Percentiles rank a stretch among this genome's conserved stretches.
phyloP scores from a whole-genome alignment of 2,329 filamentous ascomycete species.

The Penicillium nordicum region DNA sequence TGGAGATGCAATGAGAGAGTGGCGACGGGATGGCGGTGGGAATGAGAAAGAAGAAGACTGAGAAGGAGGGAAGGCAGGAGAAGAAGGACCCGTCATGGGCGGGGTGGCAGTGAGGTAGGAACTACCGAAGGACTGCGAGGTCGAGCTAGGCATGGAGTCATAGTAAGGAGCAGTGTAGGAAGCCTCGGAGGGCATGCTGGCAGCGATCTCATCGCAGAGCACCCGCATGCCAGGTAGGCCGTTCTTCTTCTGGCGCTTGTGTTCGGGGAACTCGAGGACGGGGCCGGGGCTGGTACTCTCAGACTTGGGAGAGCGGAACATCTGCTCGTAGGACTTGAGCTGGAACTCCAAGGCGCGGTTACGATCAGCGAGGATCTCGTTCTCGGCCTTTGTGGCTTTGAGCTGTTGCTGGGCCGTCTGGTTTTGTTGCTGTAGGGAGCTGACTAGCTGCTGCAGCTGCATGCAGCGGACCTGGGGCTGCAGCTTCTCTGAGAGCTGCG shows the following conservation, averaged over 20 bases:
- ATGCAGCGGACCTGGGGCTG: constrained; percentile 40
- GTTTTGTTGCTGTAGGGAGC: constrained; percentile 37
- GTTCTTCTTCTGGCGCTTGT: constrained; percentile 30
- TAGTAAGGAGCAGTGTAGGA: constrained; percentile 14
- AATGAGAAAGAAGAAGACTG: constrained; percentile 26
- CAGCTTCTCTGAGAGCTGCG: constrained; percentile 38
- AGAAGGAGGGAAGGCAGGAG: constrained; percentile 31
- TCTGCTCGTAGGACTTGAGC: constrained; percentile 39
- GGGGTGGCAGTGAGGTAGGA: constrained; percentile 34
- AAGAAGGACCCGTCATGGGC: constrained; percentile 35
- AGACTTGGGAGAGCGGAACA: constrained; percentile 37
- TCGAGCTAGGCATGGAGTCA: constrained; percentile 24
- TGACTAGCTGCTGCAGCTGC: constrained; percentile 37
- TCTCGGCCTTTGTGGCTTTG: constrained; percentile 35
- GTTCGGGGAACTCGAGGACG: constrained; percentile 26
- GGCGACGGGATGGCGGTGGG: constrained; percentile 25
- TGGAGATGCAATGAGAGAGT: constrained; percentile 28
- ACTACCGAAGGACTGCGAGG: constrained; percentile 30
- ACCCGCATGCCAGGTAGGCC: constrained; percentile 35
- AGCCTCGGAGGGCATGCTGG: constrained; percentile 22
- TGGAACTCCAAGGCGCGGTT: constrained; percentile 39
- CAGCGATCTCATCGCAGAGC: constrained; percentile 35
- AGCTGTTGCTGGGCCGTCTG: constrained; percentile 35
- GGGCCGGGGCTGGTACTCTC: constrained; percentile 29
- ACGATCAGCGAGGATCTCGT: constrained; percentile 34